phyloP scores from a whole-genome alignment of 805 yeast species.

The Millerozyma acaciae region DNA sequence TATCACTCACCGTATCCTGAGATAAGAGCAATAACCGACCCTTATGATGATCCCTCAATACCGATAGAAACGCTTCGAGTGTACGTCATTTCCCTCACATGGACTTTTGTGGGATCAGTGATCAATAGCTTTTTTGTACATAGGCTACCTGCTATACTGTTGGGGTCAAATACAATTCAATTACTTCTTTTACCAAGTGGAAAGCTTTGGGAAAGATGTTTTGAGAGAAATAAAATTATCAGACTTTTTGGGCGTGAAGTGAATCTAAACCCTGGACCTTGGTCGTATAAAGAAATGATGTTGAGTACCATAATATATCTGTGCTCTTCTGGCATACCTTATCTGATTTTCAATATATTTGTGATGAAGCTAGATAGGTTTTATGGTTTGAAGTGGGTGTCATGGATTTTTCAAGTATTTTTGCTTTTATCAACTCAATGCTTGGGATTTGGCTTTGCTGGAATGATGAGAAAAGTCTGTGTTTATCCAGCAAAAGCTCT shows the following conservation, averaged over 20 bases:
- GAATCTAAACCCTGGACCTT: conserved; percentile 39
- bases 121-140: conserved; percentile 42
- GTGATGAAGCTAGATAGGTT: conserved; percentile 42
- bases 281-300: conserved; percentile 46
- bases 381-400: conserved; percentile 41
- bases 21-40: conserved; percentile 36
- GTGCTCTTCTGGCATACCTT: conserved; percentile 41
- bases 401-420: conserved; percentile 51
- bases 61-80: conserved; percentile 37
- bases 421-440: conserved; percentile 54
- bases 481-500: conserved; percentile 39
- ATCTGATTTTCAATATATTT: conserved; percentile 38
- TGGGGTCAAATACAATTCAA: conserved; percentile 38
- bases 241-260: conserved; percentile 18
- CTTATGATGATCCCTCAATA: conserved; percentile 31
- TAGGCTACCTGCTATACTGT: conserved; percentile 32
- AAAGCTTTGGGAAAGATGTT: conserved; percentile 32
- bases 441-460: conserved; percentile 66
- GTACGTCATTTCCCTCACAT: conserved; percentile 34
- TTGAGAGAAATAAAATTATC: conserved; percentile 23
- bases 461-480: conserved; percentile 54
- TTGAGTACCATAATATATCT: conserved; percentile 40
- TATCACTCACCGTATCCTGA: conserved; percentile 42
- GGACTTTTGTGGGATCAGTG: conserved; percentile 40
- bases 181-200: conserved; percentile 38